Conservation (phyloP, 345 rosid species). For the Moringa oleifera region DNA sequence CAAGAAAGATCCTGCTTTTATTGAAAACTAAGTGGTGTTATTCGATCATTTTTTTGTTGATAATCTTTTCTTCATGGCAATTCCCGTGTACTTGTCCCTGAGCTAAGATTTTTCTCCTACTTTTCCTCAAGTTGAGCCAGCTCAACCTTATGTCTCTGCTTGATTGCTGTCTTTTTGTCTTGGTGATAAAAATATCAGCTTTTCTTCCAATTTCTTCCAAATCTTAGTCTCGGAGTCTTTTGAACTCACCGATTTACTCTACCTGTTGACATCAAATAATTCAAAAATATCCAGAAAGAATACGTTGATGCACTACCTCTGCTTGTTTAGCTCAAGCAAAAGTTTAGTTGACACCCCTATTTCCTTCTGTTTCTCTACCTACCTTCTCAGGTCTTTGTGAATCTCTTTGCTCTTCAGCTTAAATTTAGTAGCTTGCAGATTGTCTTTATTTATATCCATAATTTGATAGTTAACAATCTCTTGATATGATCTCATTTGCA, state of each 20-base stretch:
- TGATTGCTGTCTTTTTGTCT: slow-evolving; percentile 22
- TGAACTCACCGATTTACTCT: slow-evolving; percentile 13
- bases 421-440: slow-evolving; percentile 22
- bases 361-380: slow-evolving; percentile 25
- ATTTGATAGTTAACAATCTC: slow-evolving; percentile 27
- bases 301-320: slow-evolving; percentile 27
- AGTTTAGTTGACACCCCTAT: slow-evolving; percentile 22
- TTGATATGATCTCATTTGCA: slow-evolving; percentile 27
- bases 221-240: slow-evolving; percentile 17
- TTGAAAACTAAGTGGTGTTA: too few species aligned
- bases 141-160: slow-evolving; percentile 27
- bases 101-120: slow-evolving; percentile 20
- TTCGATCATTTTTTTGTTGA: too few species aligned
- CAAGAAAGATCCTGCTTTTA: too few species aligned
- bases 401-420: slow-evolving; percentile 21
- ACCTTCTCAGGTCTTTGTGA: slow-evolving; percentile 32
- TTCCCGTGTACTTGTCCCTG: slow-evolving; percentile 22
- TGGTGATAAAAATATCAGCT: slow-evolving; percentile 22
- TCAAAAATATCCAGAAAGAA: not conserved
- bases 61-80: not conserved
- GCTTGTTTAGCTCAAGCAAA: slow-evolving; percentile 33
- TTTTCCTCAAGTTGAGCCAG: slow-evolving; percentile 25
- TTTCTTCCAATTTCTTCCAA: slow-evolving; percentile 28
- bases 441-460: slow-evolving; percentile 26
- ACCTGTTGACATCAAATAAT: slow-evolving; percentile 12